Evolutionary conservation across 768 basidiomycete species (phyloP).

Genomic region (Hemileccinum impolitum): DNA sequence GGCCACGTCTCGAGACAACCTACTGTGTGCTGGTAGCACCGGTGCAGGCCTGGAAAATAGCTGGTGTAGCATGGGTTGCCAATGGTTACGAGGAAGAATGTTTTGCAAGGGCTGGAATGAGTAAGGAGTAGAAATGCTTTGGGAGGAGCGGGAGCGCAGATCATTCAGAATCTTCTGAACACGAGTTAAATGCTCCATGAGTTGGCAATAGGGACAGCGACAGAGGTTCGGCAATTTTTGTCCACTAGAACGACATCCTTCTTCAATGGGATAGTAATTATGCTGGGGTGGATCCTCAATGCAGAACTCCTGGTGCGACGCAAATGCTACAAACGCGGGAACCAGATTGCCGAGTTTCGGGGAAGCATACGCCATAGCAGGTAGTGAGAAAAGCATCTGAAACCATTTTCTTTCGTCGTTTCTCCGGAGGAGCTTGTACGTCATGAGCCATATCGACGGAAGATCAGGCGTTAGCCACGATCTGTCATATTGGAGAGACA

Average conservation of each 20-base stretch:
- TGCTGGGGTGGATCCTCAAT: conserved; percentile 1
- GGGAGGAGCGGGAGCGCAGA: background rate
- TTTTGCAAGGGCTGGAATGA: conserved; percentile 1
- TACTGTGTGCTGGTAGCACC: background rate
- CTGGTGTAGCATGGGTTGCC: background rate
- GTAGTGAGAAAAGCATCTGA: conserved; percentile 26
- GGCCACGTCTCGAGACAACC: background rate
- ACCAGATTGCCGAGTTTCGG: conserved; percentile 14
- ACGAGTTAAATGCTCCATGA: conserved; percentile 8
- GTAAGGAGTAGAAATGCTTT: background rate
- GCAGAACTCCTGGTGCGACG: conserved; percentile 8
- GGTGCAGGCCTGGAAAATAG: conserved; percentile 1
- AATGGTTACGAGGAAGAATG: background rate
- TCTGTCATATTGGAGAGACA: conserved; percentile 11
- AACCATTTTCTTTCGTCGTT: background rate
- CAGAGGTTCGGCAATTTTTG: too few species aligned
- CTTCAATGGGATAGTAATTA: conserved; percentile 4
- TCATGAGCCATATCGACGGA: conserved; percentile 20
- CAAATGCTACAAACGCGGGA: conserved; percentile 31
- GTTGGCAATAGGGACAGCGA: conserved; percentile 7
- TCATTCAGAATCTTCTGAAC: conserved; percentile 11
- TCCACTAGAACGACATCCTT: too few species aligned
- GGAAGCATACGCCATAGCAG: conserved; percentile 29
- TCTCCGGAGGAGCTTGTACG: conserved; percentile 23
- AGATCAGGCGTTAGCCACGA: conserved; percentile 26